Percentiles rank a stretch among this genome's conserved stretches.
These are phyloP conservation scores for Candida maltosa DNA, from an alignment of 805 yeast genomes.

Conservation along the genomic window DNA sequence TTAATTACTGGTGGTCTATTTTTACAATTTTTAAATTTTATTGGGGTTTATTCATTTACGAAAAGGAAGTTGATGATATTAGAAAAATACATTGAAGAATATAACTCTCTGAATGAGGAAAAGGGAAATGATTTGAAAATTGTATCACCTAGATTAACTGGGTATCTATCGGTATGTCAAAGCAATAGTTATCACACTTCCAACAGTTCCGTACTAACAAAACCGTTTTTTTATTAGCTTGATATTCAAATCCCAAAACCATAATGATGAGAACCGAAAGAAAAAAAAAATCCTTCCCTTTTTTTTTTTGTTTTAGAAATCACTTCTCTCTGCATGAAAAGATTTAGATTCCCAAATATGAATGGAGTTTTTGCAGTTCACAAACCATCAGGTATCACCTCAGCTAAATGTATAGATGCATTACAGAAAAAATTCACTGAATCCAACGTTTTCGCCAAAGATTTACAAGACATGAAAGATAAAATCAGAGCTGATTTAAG, in stretches of 20 bases:
- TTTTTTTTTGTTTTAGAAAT: no score
- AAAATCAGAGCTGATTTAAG: constrained; percentile 39
- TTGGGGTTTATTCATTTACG: constrained; percentile 16
- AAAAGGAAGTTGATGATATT: constrained; percentile 32
- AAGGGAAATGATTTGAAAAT: constrained; percentile 28
- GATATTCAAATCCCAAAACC: constrained; percentile 51
- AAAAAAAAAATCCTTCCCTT: constrained; percentile 4
- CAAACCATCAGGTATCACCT: constrained; percentile 83
- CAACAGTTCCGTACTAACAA: no score
- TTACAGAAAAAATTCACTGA: constrained; percentile 61
- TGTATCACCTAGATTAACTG: constrained; percentile 51
- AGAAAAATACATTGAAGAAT: constrained; percentile 28
- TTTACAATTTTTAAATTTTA: constrained; percentile 16
- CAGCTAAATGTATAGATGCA: constrained; percentile 67
- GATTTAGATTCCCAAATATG: constrained; percentile 41
- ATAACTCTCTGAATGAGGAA: constrained; percentile 15
- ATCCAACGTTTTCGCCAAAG: constrained; percentile 54
- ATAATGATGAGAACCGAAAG: constrained; percentile 1
- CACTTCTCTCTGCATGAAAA: constrained; percentile 7
- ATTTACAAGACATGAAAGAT: constrained; percentile 48
- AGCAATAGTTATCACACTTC: background rate
- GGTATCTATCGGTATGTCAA: constrained; percentile 33
- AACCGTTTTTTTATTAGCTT: constrained; percentile 18
- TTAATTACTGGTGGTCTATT: constrained; percentile 36
- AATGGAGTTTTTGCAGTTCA: constrained; percentile 91